A percentile compares a stretch with the other conserved stretches of the same genome.
phyloP scores from a whole-genome alignment of 1,284 basidiomycete species.

The Sanguinoderma infundibulare region DNA sequence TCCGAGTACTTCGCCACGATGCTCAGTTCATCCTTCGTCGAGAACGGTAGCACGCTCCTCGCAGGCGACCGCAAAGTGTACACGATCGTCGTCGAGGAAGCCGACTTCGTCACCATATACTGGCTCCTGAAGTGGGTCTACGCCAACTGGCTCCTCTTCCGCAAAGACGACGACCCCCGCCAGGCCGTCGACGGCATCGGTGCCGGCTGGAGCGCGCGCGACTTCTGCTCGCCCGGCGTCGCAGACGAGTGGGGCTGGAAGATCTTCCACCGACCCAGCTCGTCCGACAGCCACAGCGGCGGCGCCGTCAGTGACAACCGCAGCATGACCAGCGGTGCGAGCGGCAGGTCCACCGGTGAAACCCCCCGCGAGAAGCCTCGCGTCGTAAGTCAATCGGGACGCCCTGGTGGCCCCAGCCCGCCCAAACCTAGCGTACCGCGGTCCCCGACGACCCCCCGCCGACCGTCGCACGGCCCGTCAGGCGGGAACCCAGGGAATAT shows the following conservation, averaged over 20 bases:
- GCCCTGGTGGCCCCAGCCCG: neutral
- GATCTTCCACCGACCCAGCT: conserved; percentile 51
- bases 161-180: conserved; percentile 68
- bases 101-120: conserved; percentile 82
- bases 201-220: conserved; percentile 65
- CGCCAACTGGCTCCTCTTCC: conserved; percentile 73
- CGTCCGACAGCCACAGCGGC: conserved; percentile 39
- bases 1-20: conserved; percentile 86
- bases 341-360: conserved; percentile 36
- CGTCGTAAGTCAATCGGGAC: conserved; percentile 5
- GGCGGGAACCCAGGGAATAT: conserved; percentile 23
- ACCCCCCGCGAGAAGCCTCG: conserved; percentile 24
- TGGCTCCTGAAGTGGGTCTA: conserved; percentile 86
- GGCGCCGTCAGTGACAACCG: conserved; percentile 43
- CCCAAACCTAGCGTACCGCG: conserved; percentile 23
- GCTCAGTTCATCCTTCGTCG: conserved; percentile 74
- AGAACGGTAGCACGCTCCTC: conserved; percentile 44
- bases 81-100: conserved; percentile 79
- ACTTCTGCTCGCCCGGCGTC: conserved; percentile 50
- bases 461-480: conserved; percentile 27
- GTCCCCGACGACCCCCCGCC: conserved; percentile 30
- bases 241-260: conserved; percentile 73
- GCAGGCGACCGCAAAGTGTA: conserved; percentile 62
- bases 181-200: conserved; percentile 64
- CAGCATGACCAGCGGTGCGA: conserved; percentile 59